Evolutionary conservation across 2,329 filamentous ascomycete species (phyloP), one percentile per base, ranked within the genome.

Genomic region (Beauveria brongniartii): DNA sequence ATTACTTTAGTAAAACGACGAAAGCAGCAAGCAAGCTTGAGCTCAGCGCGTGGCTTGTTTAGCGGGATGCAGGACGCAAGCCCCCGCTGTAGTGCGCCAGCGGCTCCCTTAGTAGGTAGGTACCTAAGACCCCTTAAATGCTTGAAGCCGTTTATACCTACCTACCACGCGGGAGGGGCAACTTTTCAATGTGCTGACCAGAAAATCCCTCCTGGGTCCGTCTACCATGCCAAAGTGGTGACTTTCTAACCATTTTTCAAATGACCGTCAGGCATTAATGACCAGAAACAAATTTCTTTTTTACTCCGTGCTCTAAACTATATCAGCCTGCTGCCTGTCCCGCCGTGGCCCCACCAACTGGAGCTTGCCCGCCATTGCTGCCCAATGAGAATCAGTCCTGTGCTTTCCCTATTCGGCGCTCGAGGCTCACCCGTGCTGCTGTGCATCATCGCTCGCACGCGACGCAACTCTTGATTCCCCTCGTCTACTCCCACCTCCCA

Each of bases 351-450:
- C 51, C 34, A 20, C 51, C 41, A 26, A 24, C 40, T 43, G 34
- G 18, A n/a, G 20, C 34, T 10, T 10, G 50, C 20, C 50, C 50
- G 18, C 30, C 50, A 16, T 53, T 22, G 50, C 50, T 20, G 30
- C 51, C 34, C 34, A 40, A 37, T 37, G 34, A 37, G 34, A 37
- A 37, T 37, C 34, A 37, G 28, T 28, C 20, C 14, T 20, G 14
- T 56, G 54, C 54, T 57, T 57, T 48, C 55, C 55, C 44, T 46
- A 50, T 50, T 57, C 30, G 55, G 55, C 48, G 18, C 55, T 59
- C 22, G 55, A 44, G 46, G 47, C 46, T 51, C 55, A n/a, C 46
- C 41, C 14, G 20, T 47, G 44, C 44, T 47, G 26, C 51, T 55
- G 54, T 57, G 30, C 44, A 59, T 51, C 56, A 59, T 59, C 24